Evolutionary conservation across 2,329 filamentous ascomycete species (phyloP).

Genomic region (Aspergillus udagawae): DNA sequence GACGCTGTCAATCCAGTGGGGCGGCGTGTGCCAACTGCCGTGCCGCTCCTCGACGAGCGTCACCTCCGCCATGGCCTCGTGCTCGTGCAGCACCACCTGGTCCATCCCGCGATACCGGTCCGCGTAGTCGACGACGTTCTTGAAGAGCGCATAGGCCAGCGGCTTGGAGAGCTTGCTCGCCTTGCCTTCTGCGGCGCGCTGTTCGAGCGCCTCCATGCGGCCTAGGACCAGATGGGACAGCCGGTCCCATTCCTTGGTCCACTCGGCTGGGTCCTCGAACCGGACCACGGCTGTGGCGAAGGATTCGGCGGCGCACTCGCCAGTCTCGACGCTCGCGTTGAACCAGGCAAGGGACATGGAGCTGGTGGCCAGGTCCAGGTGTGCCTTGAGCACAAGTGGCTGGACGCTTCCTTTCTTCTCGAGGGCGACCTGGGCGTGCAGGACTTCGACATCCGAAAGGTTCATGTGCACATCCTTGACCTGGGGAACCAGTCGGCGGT

Average conservation of each 20-base stretch:
- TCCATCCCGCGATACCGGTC: conserved; percentile 30
- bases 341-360: too few relatives aligned
- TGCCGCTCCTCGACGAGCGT: conserved; percentile 16
- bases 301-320: not conserved
- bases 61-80: conserved; percentile 30
- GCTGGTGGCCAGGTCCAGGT: too few relatives aligned
- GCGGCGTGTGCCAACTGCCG: conserved; percentile 30
- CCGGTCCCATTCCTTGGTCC: conserved; percentile 16
- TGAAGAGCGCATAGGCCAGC: conserved; percentile 35
- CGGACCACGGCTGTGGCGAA: conserved; percentile 8
- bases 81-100: conserved; percentile 23
- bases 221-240: conserved; percentile 16
- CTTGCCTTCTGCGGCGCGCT: conserved; percentile 18
- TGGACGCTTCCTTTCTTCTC: not conserved
- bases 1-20: conserved; percentile 38
- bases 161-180: conserved; percentile 24
- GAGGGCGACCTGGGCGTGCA: conserved; percentile 54
- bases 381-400: too few relatives aligned
- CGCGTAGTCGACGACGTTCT: conserved; percentile 23
- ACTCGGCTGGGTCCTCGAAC: conserved; percentile 7
- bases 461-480: conserved; percentile 28
- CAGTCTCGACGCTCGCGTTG: too few relatives aligned
- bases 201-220: conserved; percentile 20
- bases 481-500: conserved; percentile 6
- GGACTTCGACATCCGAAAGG: conserved; percentile 36